Percentiles rank a stretch among this genome's conserved stretches.
These are phyloP conservation scores for Podospora tetraspora DNA, from an alignment of 495 filamentous ascomycete genomes.

Conservation along the genomic window DNA sequence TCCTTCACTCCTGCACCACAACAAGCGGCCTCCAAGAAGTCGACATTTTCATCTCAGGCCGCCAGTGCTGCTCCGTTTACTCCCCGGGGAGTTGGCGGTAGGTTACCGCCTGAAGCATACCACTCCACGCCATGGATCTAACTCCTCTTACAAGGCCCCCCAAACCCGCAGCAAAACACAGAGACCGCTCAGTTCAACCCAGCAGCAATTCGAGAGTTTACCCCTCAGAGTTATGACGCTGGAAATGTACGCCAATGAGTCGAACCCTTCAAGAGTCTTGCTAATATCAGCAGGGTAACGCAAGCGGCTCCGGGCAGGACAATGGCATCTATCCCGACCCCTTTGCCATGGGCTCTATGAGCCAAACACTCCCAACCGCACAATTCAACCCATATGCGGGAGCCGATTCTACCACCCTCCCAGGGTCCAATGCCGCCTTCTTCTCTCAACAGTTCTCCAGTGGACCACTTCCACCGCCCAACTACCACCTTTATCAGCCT, in stretches of 20 bases:
- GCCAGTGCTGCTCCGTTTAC: constrained; percentile 91
- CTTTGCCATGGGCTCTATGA: constrained; percentile 51
- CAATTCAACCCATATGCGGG: constrained; percentile 61
- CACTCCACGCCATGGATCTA: neutral
- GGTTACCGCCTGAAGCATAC: constrained; percentile 18
- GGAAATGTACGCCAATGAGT: constrained; percentile 50
- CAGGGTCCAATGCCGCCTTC: constrained; percentile 49
- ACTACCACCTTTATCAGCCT: constrained; percentile 92
- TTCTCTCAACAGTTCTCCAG: constrained; percentile 40
- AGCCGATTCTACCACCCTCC: constrained; percentile 47
- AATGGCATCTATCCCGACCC: constrained; percentile 48
- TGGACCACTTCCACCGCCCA: constrained; percentile 63
- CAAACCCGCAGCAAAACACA: constrained; percentile 31
- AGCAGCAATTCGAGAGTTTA: constrained; percentile 67
- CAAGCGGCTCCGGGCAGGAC: constrained; percentile 20
- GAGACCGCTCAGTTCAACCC: constrained; percentile 45
- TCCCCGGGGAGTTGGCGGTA: constrained; percentile 48
- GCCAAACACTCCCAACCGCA: constrained; percentile 46
- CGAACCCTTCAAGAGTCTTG: neutral
- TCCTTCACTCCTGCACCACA: constrained; percentile 77
- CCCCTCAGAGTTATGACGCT: constrained; percentile 68
- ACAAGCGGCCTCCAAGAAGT: constrained; percentile 49
- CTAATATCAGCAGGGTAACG: constrained; percentile 16
- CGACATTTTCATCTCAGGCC: constrained; percentile 72
- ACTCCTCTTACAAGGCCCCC: constrained; percentile 26